A percentile compares a stretch with the other conserved stretches of the same genome.
Evolutionary conservation across 768 basidiomycete species (phyloP).

Genomic region (Auricularia sp.): DNA sequence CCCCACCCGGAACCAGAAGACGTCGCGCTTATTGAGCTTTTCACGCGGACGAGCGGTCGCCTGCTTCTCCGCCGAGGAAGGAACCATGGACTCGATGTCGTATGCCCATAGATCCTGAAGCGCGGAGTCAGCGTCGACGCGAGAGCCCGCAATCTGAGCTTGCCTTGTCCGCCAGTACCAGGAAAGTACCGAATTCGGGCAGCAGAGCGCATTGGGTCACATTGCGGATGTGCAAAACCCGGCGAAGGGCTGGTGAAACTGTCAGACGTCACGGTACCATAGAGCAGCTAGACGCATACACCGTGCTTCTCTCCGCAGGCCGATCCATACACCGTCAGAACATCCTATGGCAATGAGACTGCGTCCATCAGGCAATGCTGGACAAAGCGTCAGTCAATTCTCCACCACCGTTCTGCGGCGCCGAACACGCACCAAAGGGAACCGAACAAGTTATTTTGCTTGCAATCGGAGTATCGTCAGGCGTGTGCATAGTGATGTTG

Average conservation of each 20-base stretch:
- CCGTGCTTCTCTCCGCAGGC: constrained; percentile 76
- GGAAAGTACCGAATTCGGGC: constrained; percentile 92
- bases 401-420: constrained; percentile 3
- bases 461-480: constrained; percentile 23
- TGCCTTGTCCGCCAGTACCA: constrained; percentile 89
- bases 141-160: background rate
- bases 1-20: constrained; percentile 33
- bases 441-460: constrained; percentile 95
- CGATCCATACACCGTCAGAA: constrained; percentile 93
- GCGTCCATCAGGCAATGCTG: constrained; percentile 76
- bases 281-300: constrained; percentile 37
- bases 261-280: background rate
- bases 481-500: background rate
- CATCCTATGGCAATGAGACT: constrained; percentile 89
- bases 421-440: constrained; percentile 58
- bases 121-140: constrained; percentile 3
- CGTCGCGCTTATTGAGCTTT: constrained; percentile 26
- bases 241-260: constrained; percentile 61
- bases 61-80: constrained; percentile 20
- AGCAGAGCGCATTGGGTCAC: constrained; percentile 94
- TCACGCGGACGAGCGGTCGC: constrained; percentile 24
- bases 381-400: background rate
- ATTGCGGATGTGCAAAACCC: constrained; percentile 85
- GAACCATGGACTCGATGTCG: constrained; percentile 32
- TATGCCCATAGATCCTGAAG: constrained; percentile 22